These are phyloP conservation scores for Scolecobasidium constrictum DNA, from an alignment of 2,329 filamentous ascomycete species.

Conservation along the genomic window DNA sequence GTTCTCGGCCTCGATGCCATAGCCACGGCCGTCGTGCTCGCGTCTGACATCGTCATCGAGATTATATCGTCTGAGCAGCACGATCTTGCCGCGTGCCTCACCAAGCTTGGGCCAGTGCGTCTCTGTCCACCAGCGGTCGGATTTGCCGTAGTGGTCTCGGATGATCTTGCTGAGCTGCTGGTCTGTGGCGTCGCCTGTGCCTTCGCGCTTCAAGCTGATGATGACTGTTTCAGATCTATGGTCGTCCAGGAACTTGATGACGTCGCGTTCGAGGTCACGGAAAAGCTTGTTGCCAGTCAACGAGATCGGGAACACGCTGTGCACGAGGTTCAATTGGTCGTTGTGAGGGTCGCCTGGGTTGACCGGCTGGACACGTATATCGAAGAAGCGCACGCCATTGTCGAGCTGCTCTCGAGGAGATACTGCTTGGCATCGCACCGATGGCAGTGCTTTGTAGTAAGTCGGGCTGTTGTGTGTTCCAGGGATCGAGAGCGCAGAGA, in stretches of 20 bases:
- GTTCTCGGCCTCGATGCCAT: slow-evolving; percentile 46
- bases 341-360: slow-evolving; percentile 45
- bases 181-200: slow-evolving; percentile 69
- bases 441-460: slow-evolving; percentile 72
- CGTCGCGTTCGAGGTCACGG: slow-evolving; percentile 55
- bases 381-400: slow-evolving; percentile 89
- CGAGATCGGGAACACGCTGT: slow-evolving; percentile 80
- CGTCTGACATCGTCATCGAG: slow-evolving; percentile 46
- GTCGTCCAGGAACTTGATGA: slow-evolving; percentile 63
- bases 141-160: slow-evolving; percentile 54
- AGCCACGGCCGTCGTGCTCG: slow-evolving; percentile 42
- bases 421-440: slow-evolving; percentile 85
- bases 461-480: slow-evolving; percentile 95
- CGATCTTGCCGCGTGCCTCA: slow-evolving; percentile 68
- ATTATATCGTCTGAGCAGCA: slow-evolving; percentile 72
- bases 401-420: slow-evolving; percentile 65
- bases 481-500: slow-evolving; percentile 78
- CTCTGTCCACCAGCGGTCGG: slow-evolving; percentile 65
- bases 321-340: slow-evolving; percentile 70
- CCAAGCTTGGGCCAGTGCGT: slow-evolving; percentile 68
- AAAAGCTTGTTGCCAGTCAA: slow-evolving; percentile 75
- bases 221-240: slow-evolving; percentile 77
- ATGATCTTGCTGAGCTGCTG: slow-evolving; percentile 66
- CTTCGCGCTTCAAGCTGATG: slow-evolving; percentile 84
- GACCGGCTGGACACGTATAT: slow-evolving; percentile 68